These are phyloP conservation scores for Lentinula raphanica DNA, from an alignment of 768 basidiomycete genomes.

Conservation along the genomic window DNA sequence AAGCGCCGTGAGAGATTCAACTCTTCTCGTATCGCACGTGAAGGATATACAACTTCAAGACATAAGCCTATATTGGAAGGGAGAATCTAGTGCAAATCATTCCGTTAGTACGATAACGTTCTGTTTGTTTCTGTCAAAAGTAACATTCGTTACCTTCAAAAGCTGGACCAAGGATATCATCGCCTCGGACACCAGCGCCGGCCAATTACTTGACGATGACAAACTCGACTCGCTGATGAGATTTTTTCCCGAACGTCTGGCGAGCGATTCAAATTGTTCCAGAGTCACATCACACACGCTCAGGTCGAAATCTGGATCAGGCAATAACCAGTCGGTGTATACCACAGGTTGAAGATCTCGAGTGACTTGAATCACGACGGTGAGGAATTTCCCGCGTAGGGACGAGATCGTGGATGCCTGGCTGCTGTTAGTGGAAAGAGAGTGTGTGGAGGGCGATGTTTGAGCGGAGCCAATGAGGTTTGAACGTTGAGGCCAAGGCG, in stretches of 20 bases:
- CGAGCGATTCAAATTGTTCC: conserved; percentile 71
- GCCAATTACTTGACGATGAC: conserved; percentile 37
- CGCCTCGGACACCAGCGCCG: conserved; percentile 36
- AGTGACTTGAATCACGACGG: conserved; percentile 86
- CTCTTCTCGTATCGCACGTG: conserved; percentile 39
- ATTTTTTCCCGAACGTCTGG: conserved; percentile 43
- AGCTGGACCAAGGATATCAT: conserved; percentile 77
- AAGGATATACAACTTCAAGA: conserved; percentile 78
- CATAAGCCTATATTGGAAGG: conserved; percentile 66
- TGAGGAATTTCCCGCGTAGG: conserved; percentile 82
- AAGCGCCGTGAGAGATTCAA: conserved; percentile 45
- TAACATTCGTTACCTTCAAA: conserved; percentile 53
- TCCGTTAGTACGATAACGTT: not conserved
- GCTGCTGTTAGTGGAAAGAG: conserved; percentile 37
- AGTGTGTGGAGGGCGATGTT: conserved; percentile 67
- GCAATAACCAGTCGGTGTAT: conserved; percentile 71
- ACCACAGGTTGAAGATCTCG: conserved; percentile 87
- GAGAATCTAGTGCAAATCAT: conserved; percentile 37
- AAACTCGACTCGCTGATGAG: conserved; percentile 28
- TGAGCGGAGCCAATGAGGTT: conserved; percentile 51
- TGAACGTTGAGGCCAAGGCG: conserved; percentile 36
- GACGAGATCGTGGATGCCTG: conserved; percentile 83
- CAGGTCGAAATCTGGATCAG: conserved; percentile 67
- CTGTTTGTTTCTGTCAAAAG: too few species aligned
- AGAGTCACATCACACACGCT: conserved; percentile 82